Percentiles rank a stretch among this genome's conserved stretches.
These are phyloP conservation scores for Debaryomycetaceae sp. DNA, from an alignment of 1,139 yeast genomes.

Conservation along the genomic window DNA sequence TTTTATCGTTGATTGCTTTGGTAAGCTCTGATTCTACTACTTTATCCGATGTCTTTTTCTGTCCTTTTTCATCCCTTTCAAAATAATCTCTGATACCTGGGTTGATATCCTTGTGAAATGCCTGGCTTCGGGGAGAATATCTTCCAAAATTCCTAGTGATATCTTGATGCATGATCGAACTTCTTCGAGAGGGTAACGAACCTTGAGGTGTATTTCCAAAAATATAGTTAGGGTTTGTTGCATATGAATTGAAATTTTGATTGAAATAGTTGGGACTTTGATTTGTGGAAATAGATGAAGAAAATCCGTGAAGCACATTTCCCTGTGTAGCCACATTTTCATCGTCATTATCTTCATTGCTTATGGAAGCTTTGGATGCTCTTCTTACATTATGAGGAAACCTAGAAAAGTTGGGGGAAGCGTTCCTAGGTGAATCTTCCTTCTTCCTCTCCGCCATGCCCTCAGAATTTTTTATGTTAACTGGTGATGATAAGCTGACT, in stretches of 20 bases:
- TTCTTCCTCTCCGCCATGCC: background rate
- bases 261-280: constrained; percentile 12
- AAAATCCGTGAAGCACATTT: constrained; percentile 10
- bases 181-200: constrained; percentile 20
- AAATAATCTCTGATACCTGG: constrained; percentile 1
- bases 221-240: constrained; percentile 1
- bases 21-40: constrained; percentile 25
- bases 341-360: constrained; percentile 28
- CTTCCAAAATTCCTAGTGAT: background rate
- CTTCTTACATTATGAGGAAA: background rate
- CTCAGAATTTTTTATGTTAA: background rate
- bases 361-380: background rate
- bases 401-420: background rate
- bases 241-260: constrained; percentile 8
- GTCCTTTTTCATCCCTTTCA: constrained; percentile 12
- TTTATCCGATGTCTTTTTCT: constrained; percentile 5
- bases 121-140: background rate
- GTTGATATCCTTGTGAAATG: background rate
- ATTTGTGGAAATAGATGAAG: constrained; percentile 10
- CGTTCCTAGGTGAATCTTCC: background rate
- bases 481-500: background rate
- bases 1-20: constrained; percentile 21
- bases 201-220: constrained; percentile 10
- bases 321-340: constrained; percentile 41
- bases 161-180: constrained; percentile 12